Evolutionary conservation across 2,329 filamentous ascomycete genomes (phyloP), one percentile per base, ranked within the genome.

Genomic region (Monilinia fructicola): DNA sequence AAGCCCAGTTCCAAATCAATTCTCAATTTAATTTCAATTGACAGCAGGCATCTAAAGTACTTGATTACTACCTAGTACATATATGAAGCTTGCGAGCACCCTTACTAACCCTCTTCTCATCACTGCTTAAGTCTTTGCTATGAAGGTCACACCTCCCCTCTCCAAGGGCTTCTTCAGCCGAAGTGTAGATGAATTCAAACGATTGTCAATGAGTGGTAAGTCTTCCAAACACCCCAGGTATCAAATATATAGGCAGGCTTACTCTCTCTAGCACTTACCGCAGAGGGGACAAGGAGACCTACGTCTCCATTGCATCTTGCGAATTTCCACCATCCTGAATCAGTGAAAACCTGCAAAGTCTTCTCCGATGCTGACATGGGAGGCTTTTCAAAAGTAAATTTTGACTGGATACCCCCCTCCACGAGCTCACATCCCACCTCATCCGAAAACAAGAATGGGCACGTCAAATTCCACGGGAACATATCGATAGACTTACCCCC

Each of bases 351-450:
- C 69, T 86, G 84, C 78, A 95, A 96, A 77, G 82, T 90, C 71
- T 95, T 98, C 88, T 91, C 89, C 71, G 94, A 99, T 77, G 82
- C 83, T 67, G 90, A 94, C 74, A 92, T 96, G 31, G 94, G 94
- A 69, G 95, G 94, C 67, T 93, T 87, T 80, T 97, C 93, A 44
- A 85, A 85, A 23, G 90, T 87, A 53, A 80, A 85, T 54, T 82
- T 98, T 68, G 90, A 93, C 42, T 77, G 71, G 69, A 69, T 75
- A 7, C 70, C 75, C 23, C 72, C 75, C 26, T 60, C 67, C 31
- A 67, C 67, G 44, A 42, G 59, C 50, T 38, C 69, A 40, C 62
- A 70, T 21, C 68, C 68, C 28, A 70, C 52, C 68, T 73, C 74
- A n/a, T 69, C 71, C n/a, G 71, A 73, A 26, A 76, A 76, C 69